These are phyloP conservation scores for Linnemannia zychae DNA, from an alignment of 192 early-diverging fungal species.

Conservation along the genomic window DNA sequence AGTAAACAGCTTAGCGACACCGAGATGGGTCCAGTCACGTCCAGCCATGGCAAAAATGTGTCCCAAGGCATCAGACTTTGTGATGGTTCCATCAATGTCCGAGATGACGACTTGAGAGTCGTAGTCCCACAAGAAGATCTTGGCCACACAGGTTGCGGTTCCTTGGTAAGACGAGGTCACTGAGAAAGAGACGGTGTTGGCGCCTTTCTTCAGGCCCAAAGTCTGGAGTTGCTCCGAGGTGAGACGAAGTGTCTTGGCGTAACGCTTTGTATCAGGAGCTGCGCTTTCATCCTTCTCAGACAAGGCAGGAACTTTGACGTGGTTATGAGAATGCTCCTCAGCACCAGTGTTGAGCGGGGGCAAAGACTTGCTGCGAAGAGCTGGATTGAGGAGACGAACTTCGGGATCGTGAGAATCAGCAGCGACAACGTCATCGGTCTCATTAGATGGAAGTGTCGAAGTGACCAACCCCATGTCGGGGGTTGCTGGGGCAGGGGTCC, in stretches of 20 bases:
- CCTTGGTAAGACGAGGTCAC: conserved; percentile 85
- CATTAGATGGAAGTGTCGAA: background rate
- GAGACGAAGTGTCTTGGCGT: conserved; percentile 91
- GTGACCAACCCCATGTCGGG: conserved; percentile 6
- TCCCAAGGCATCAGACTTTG: conserved; percentile 96
- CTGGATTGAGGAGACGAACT: conserved; percentile 30
- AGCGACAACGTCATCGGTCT: conserved; percentile 16
- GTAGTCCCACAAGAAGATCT: conserved; percentile 90
- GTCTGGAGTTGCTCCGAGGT: conserved; percentile 91
- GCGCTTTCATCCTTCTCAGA: conserved; percentile 28
- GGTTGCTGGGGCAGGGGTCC: conserved; percentile 20
- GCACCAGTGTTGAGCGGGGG: conserved; percentile 32
- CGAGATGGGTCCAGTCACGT: conserved; percentile 97
- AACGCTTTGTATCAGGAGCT: conserved; percentile 56
- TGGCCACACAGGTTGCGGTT: conserved; percentile 83
- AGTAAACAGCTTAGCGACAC: conserved; percentile 96
- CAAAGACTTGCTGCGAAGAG: conserved; percentile 45
- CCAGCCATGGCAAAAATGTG: conserved; percentile 98
- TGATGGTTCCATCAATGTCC: conserved; percentile 99
- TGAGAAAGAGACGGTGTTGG: conserved; percentile 92
- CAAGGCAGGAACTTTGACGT: conserved; percentile 24
- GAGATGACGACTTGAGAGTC: conserved; percentile 93
- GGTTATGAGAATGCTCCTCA: conserved; percentile 23
- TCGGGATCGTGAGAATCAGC: conserved; percentile 22
- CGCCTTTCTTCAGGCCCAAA: conserved; percentile 85